Base-by-base conservation (phyloP, 352 stramenopile genomes). In the Pythium graminicola region DNA sequence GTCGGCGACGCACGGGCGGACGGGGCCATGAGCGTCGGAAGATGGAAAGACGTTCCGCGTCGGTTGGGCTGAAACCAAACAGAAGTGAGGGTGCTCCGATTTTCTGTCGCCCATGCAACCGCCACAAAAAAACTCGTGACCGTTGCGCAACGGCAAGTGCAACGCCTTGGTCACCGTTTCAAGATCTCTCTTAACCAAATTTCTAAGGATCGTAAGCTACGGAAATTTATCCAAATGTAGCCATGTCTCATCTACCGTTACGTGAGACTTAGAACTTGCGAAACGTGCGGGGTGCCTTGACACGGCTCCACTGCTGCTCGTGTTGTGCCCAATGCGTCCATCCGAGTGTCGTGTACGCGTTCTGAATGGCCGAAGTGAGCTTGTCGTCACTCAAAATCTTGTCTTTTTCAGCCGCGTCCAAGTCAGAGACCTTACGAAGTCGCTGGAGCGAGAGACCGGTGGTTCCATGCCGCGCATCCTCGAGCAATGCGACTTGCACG, bases 351-450 rank as follows among this genome's bases (percentile, higher is more conserved):
- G 67, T 32, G 28, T 80, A 59, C 23, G 65, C 62, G 13, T 16
- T 60, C 39, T 71, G 32, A 6, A 84, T 63, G 52, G 86, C 65
- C 13, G 59, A 45, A n/a, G 73, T 62, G 14, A 90, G 65, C 51
- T 77, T 73, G 22, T 86, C 69, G 19, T 84, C 67, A 40, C 68
- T 56, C 22, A 84, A 51, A 50, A 90, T 76, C 69, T 93, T 93
- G 41, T 66, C 65, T 46, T 70, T 74, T 22, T 93, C 81, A 24
- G 69, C 61, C 16, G 66, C 43, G 16, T 86, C 75, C 33, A 88
- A 39, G 4, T 70, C 72, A n/a, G 70, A 63, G 11, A 89, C 67
- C 64, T 88, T 89, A 17, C 73, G 79, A 24, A 93, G 72, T 17
- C 79, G 79, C 57, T 93, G 76, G 6, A 90, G 44, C 27, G 75